A percentile compares a stretch with the other conserved stretches of the same genome.
phyloP scores from a whole-genome alignment of 257 asterid genomes.

The Solanum chiquidenum region DNA sequence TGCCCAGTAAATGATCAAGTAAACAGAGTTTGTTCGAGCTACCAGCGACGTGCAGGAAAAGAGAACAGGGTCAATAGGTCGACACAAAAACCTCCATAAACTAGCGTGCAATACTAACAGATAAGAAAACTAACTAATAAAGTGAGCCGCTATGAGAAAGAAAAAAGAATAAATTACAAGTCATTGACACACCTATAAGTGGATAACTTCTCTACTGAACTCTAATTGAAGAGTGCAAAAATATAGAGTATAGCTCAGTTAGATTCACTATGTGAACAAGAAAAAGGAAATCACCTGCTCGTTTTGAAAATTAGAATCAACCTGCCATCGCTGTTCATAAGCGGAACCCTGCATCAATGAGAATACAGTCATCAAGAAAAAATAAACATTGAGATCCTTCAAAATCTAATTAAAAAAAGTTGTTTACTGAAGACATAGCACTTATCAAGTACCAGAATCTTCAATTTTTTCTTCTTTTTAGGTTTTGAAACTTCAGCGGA shows the following conservation, averaged over 20 bases:
- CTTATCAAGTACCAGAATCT: constrained; percentile 51
- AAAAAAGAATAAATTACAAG: background rate
- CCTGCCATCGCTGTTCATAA: constrained; percentile 69
- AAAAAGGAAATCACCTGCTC: constrained; percentile 63
- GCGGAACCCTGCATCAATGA: constrained; percentile 40
- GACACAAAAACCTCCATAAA: background rate
- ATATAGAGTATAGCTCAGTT: background rate
- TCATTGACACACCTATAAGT: background rate
- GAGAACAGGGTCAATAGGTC: background rate
- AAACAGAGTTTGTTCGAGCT: background rate
- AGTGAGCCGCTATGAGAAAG: background rate
- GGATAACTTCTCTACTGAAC: background rate
- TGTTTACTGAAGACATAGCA: constrained; percentile 1
- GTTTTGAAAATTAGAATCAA: constrained; percentile 55
- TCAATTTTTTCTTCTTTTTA: constrained; percentile 82
- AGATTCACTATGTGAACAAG: background rate
- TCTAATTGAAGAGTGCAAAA: background rate
- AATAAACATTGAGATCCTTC: background rate
- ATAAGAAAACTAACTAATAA: background rate
- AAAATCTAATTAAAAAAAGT: background rate
- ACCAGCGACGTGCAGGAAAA: background rate
- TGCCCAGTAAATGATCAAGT: background rate
- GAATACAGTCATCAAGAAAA: background rate
- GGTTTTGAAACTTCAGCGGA: constrained; percentile 63
- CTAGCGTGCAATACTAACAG: background rate